Evolutionary conservation across 1,139 yeast genomes (phyloP), one percentile per base, ranked within the genome.

Genomic region (Saccharomyces hybrid): DNA sequence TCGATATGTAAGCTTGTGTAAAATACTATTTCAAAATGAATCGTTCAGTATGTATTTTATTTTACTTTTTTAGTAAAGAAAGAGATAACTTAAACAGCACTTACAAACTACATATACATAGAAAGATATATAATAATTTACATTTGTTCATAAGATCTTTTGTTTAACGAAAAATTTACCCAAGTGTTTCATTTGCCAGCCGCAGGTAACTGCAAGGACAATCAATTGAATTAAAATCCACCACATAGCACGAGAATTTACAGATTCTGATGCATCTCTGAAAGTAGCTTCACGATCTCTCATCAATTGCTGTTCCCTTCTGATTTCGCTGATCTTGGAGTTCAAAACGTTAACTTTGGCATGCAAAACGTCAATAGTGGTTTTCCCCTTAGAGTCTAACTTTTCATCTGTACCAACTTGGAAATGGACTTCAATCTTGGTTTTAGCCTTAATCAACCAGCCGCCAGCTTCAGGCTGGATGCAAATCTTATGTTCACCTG

Each of bases 401-500:
- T 75, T 63, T 41, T 73, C 70, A 55, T 80, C 84, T 8, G 66
- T 56, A 23, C 86, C 86, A 42, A 83, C 73, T 27, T 75, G 76
- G 59, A 81, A 72, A 28, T 78, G 78, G 34, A 79, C 62, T 34
- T 67, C 66, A 59, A 81, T 72, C 69, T 75, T 78, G 56, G 68
- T 82, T 65, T 70, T 80, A 59, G 67, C 75, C 69, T 69, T 73
- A 55, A 73, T 75, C 70, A 77, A 78, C 88, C 82, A 82, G 56
- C 82, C 83, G 59, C 78, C 79, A 41, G 81, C 76, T 59, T 81
- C 78, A 3, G 89, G 86, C 56, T 84, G 82, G 64, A 85, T 76
- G 70, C 95, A 86, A 50, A 86, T 77, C 62, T 81, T 74, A 72
- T 86, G 93, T 65, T 84, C 88, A 47, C 93, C 95, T 38, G 83